These are phyloP conservation scores for Apiospora sp. DNA, from an alignment of 2,329 filamentous ascomycete species.

Conservation along the genomic window DNA sequence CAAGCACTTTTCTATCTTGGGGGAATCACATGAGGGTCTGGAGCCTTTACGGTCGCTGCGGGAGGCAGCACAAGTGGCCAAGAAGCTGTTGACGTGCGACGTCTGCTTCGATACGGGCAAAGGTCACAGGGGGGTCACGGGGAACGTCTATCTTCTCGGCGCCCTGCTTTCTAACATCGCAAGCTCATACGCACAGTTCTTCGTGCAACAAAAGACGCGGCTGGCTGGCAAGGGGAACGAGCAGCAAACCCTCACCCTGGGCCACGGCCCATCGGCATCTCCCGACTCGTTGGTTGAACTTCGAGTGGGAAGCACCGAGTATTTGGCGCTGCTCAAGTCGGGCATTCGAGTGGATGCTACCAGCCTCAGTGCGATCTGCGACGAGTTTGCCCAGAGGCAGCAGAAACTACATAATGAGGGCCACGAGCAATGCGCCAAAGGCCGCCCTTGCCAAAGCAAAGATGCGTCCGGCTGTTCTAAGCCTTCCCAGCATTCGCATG, in stretches of 20 bases:
- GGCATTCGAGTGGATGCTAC: conserved; percentile 15
- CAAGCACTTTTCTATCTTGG: conserved; percentile 6
- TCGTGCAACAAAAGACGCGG: conserved; percentile 12
- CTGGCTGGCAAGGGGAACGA: conserved; percentile 3
- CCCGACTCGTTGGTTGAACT: conserved; percentile 1
- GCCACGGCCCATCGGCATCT: background rate
- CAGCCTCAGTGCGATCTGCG: conserved; percentile 1
- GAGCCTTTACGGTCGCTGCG: conserved; percentile 15
- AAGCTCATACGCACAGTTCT: conserved; percentile 12
- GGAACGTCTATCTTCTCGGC: conserved; percentile 5
- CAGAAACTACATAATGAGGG: conserved; percentile 11
- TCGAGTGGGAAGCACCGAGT: conserved; percentile 7
- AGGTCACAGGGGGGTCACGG: conserved; percentile 3
- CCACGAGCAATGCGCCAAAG: background rate
- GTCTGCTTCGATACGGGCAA: conserved; percentile 19
- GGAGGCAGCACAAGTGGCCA: conserved; percentile 14
- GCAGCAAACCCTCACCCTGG: background rate
- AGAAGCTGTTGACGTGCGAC: conserved; percentile 6
- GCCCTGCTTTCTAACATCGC: conserved; percentile 8
- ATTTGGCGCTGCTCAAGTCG: background rate
- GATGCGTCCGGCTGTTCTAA: conserved; percentile 11
- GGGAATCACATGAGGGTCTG: conserved; percentile 4
- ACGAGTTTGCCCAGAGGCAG: background rate
- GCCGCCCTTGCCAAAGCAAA: conserved; percentile 5
- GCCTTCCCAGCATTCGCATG: conserved; percentile 8